Percentiles rank a stretch among this genome's conserved stretches.
Conservation (phyloP, 306 rosid species). For the Trifolium dubium region DNA sequence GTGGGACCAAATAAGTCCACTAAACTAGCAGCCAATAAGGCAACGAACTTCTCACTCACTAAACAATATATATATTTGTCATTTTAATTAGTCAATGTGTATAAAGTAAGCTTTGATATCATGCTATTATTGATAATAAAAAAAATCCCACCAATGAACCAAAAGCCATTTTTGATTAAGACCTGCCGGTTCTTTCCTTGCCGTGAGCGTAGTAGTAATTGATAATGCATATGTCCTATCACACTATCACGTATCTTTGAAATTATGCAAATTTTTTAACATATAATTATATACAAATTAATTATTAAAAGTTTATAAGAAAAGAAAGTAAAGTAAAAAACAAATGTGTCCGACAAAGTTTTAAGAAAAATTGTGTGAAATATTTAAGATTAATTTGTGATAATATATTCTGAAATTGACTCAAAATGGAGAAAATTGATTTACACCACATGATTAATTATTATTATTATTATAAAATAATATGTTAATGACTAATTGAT, state of each 20-base stretch:
- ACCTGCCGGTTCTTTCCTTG: background rate
- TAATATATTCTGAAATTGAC: no score
- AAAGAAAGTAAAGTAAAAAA: no score
- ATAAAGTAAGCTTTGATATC: background rate
- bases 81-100: background rate
- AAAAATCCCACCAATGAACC: background rate
- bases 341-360: no score
- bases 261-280: background rate
- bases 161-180: conserved; percentile 27
- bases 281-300: background rate
- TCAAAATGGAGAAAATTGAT: no score
- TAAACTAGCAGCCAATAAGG: background rate
- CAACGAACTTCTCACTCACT: conserved; percentile 1
- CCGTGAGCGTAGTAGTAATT: conserved; percentile 10
- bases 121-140: background rate
- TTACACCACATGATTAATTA: no score
- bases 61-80: background rate
- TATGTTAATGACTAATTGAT: no score
- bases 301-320: no score
- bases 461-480: no score
- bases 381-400: no score
- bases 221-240: background rate
- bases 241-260: background rate
- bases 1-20: conserved; percentile 30
- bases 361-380: no score